Conservation (phyloP, 768 basidiomycete genomes). For the Hygrophorus pudorinus region DNA sequence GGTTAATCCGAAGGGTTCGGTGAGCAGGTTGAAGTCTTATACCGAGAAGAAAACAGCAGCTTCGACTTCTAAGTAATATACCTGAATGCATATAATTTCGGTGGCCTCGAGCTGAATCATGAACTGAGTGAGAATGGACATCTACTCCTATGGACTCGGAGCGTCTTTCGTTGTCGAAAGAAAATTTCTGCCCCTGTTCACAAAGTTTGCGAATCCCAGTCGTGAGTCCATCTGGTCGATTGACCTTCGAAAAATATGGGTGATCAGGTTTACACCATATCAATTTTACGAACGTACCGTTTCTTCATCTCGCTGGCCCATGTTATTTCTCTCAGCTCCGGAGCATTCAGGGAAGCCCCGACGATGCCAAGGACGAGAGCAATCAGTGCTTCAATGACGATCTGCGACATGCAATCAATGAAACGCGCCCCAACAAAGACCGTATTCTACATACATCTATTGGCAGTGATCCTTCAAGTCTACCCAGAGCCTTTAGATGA, state of each 20-base stretch:
- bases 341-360: slow-evolving; percentile 62
- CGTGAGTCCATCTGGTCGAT: slow-evolving; percentile 74
- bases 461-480: slow-evolving; percentile 59
- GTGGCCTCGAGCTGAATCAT: no score
- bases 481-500: slow-evolving; percentile 63
- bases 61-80: neutral
- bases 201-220: slow-evolving; percentile 49
- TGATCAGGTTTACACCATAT: neutral
- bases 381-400: slow-evolving; percentile 53
- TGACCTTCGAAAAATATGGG: slow-evolving; percentile 31
- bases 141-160: neutral
- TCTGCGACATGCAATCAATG: slow-evolving; percentile 28
- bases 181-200: slow-evolving; percentile 47
- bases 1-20: neutral
- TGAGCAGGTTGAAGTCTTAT: slow-evolving; percentile 35
- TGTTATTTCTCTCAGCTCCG: slow-evolving; percentile 67
- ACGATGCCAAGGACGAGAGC: slow-evolving; percentile 59
- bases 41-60: slow-evolving; percentile 27
- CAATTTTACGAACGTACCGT: slow-evolving; percentile 33
- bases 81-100: no score
- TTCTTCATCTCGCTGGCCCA: slow-evolving; percentile 88
- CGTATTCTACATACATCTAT: slow-evolving; percentile 35
- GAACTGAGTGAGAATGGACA: no score
- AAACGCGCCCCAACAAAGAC: neutral
- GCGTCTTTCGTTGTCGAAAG: slow-evolving; percentile 15